phyloP scores from a whole-genome alignment of 2,329 filamentous ascomycete genomes.

The Phaeoacremonium minimum region DNA sequence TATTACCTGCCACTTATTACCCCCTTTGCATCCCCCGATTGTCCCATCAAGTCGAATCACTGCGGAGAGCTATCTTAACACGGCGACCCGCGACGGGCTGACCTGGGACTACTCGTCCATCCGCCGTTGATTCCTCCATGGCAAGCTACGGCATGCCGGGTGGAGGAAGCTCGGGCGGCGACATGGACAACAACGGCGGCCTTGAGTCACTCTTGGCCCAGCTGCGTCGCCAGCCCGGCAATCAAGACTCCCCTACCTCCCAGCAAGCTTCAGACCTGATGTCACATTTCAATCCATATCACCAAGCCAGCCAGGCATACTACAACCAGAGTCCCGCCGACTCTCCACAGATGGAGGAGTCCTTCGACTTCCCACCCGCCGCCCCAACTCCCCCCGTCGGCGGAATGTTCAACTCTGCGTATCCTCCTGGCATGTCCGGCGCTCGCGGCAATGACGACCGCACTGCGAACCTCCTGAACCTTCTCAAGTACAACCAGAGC shows the following conservation, averaged over 20 bases:
- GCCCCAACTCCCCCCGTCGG: constrained; percentile 39
- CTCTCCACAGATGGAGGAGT: constrained; percentile 12
- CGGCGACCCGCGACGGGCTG: too few relatives aligned
- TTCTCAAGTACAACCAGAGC: constrained; percentile 53
- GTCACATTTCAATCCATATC: constrained; percentile 16
- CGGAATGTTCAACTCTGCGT: constrained; percentile 32
- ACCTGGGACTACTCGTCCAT: too few relatives aligned
- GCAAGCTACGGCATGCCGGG: constrained; percentile 26
- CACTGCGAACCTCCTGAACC: constrained; percentile 52
- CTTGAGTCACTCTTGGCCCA: constrained; percentile 37
- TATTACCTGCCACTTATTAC: too few relatives aligned
- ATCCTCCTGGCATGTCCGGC: constrained; percentile 30
- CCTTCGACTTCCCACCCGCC: constrained; percentile 29
- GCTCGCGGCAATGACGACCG: constrained; percentile 33
- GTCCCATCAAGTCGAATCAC: too few relatives aligned
- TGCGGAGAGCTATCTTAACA: too few relatives aligned
- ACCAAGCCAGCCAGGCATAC: constrained; percentile 16
- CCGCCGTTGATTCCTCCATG: too few relatives aligned
- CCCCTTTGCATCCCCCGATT: too few relatives aligned
- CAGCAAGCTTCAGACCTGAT: constrained; percentile 13
- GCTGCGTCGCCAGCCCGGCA: constrained; percentile 27
- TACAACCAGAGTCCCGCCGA: constrained; percentile 13
- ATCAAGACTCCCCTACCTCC: constrained; percentile 15
- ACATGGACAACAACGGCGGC: constrained; percentile 24
- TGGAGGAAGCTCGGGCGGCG: constrained; percentile 6